Base-by-base conservation (phyloP, 1,284 basidiomycete genomes). In the Cutaneotrichosporon cyanovorans region DNA sequence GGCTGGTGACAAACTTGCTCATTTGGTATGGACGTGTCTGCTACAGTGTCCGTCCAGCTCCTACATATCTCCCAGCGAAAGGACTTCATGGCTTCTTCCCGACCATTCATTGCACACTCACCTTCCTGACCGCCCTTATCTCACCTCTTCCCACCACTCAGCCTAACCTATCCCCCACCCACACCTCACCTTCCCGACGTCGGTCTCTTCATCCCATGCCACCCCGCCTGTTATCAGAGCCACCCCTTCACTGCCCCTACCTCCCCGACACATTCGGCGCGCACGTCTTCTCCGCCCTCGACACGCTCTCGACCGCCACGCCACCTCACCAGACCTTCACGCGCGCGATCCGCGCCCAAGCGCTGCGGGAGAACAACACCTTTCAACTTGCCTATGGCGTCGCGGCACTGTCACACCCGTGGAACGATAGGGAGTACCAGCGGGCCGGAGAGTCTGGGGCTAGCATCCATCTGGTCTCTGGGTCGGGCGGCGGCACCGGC, bases 361-460 rank as follows among this genome's bases (percentile, higher is more conserved):
- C n/a, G 22, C 23, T 40, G 14, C 45, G 39, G 14, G 45, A 46
- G 22, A 12, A 21, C 8, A 11, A 35, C 32, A 23, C 32, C 6
- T 46, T 35, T 34, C 38, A 40, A 23, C 38, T 46, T 15, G 33
- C 11, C 22, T 46, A 46, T 33, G 45, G 33, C 7, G 5, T 46
- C 33, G 45, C 19, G n/a, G 21, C 39, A 3, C 39, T 41, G 9
- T 9, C 40, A 11, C 33, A 46, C 45, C 21, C 19, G 7, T 46
- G 45, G 45, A 40, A 41, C 39, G 45, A 46, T 23, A 32, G 16
- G 3, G 38, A 40, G 25, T 41, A 25, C 20, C 33, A 40, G 12
- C 7, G 25, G 25, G 8, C 25, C 25, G 25, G 25, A 7, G 25
- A 7, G 37, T 32, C 25, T 14, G 44, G 32, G 21, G 22, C 33